Evolutionary conservation across 768 basidiomycete genomes (phyloP).

Genomic region (Russula olivacea): DNA sequence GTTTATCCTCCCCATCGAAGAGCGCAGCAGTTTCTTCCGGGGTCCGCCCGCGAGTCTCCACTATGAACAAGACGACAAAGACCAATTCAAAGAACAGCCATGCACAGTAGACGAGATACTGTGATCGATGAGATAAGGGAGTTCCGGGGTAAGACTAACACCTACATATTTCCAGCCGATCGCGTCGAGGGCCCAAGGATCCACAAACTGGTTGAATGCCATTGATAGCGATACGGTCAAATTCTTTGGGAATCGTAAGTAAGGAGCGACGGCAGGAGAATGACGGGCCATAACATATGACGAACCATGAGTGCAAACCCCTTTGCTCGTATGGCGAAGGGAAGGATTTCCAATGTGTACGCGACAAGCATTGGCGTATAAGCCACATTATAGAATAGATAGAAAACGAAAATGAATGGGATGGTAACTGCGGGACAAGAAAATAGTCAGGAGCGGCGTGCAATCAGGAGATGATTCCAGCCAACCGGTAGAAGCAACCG

Average conservation of each 20-base stretch:
- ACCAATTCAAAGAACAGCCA: slow-evolving; percentile 57
- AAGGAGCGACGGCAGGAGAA: neutral
- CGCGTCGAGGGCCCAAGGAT: slow-evolving; percentile 60
- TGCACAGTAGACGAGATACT: slow-evolving; percentile 58
- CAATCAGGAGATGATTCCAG: neutral
- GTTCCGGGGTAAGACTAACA: slow-evolving; percentile 1
- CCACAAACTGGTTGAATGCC: slow-evolving; percentile 76
- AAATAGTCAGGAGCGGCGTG: neutral
- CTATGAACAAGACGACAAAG: slow-evolving; percentile 49
- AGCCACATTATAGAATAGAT: slow-evolving; percentile 56
- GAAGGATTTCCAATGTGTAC: slow-evolving; percentile 72
- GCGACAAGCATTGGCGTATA: slow-evolving; percentile 67
- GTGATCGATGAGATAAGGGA: slow-evolving; percentile 17
- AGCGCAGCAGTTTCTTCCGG: slow-evolving; percentile 69
- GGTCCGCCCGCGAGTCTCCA: slow-evolving; percentile 63
- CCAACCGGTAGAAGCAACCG: slow-evolving; percentile 34
- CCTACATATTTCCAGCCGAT: slow-evolving; percentile 41
- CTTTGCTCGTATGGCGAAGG: slow-evolving; percentile 72
- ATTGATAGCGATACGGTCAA: slow-evolving; percentile 56
- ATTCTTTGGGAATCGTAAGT: slow-evolving; percentile 39
- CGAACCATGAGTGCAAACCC: slow-evolving; percentile 71
- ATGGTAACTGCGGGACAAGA: slow-evolving; percentile 42
- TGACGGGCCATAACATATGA: slow-evolving; percentile 24
- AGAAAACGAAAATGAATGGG: slow-evolving; percentile 58
- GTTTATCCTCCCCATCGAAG: slow-evolving; percentile 55